Evolutionary conservation across 768 basidiomycete genomes (phyloP), one percentile per base, ranked within the genome.

Genomic region (Phaffia tasmanica): DNA sequence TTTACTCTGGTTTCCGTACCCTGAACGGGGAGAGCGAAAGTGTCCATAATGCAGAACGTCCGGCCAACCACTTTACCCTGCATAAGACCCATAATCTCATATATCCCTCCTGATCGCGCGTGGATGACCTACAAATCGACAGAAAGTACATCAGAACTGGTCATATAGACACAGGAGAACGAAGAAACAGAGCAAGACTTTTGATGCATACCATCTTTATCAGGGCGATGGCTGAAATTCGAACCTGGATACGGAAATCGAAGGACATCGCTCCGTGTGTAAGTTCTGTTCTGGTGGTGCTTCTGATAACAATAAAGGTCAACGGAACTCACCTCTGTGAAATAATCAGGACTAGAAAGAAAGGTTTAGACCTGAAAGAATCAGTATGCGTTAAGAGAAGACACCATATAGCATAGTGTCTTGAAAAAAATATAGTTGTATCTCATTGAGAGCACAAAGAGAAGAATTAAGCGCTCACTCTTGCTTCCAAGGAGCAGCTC

Each of bases 71-170:
- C 86, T 77, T 95, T 94, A 65, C 93, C 93, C 77, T 95, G 93
- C 92, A 99, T 95, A 42, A 98, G 83, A 14, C 94, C 94, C 94
- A 99, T 99, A 74, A 99, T 95, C 78, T 99, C 94, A 79, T 97
- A 89, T 67, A 88, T 87, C 6, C 95, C 94, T 67, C 94, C 94
- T 2, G 94, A 97, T 60, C 94, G 85, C 42, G 94, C 94, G 76
- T 97, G 94, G 46, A 78, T 81, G 47, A 80, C 78, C 79, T 79
- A 49, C 19, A 9, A 25, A 18, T 3, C 18, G 27, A 35, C 30
- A 23, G 19, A 48, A 3, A n/a, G 32, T 58, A 8, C 19, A 29
- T 29, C 57, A 58, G 27, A 21, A 58, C 5, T n/a, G 53, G 25
- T 11, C 11, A 11, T 11, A 18, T 18, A 18, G 27, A 23, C 27